These are phyloP conservation scores for Cordyceps cateniannulata DNA, from an alignment of 2,329 filamentous ascomycete species.

Conservation along the genomic window DNA sequence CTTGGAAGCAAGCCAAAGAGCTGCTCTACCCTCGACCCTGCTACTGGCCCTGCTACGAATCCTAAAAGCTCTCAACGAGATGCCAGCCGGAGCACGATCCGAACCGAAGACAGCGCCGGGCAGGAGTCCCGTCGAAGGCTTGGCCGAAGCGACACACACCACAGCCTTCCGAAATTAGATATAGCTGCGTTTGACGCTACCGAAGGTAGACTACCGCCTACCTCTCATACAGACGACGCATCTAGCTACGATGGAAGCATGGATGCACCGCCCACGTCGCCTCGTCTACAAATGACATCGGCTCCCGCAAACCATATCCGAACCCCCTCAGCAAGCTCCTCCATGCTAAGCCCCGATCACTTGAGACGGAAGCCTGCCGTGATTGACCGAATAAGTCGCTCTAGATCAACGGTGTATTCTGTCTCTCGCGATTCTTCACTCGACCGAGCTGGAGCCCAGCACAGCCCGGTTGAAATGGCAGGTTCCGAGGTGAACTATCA, in stretches of 20 bases:
- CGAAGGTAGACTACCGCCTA: conserved; percentile 28
- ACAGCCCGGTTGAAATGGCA: conserved; percentile 51
- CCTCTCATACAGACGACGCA: conserved; percentile 35
- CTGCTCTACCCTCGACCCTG: conserved; percentile 34
- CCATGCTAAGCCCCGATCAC: conserved; percentile 32
- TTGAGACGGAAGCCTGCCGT: conserved; percentile 41
- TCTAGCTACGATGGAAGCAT: conserved; percentile 38
- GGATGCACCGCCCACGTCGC: conserved; percentile 29
- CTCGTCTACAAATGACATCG: conserved; percentile 20
- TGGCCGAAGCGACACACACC: conserved; percentile 35
- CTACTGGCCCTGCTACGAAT: conserved; percentile 44
- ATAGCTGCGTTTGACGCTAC: conserved; percentile 33
- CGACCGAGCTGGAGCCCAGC: conserved; percentile 46
- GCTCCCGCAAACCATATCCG: conserved; percentile 30
- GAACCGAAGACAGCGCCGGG: conserved; percentile 37
- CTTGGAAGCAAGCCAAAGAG: conserved; percentile 38
- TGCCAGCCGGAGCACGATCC: conserved; percentile 33
- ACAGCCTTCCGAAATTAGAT: conserved; percentile 29
- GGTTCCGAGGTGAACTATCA: conserved; percentile 53
- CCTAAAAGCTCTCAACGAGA: conserved; percentile 47
- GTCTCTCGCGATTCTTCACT: conserved; percentile 53
- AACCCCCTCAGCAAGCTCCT: conserved; percentile 28
- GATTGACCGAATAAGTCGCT: conserved; percentile 48
- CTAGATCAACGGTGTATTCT: conserved; percentile 34
- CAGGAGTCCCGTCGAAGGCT: conserved; percentile 34